Base-by-base conservation (phyloP, 2,329 filamentous ascomycete species). In the Aspergillus nomiae region DNA sequence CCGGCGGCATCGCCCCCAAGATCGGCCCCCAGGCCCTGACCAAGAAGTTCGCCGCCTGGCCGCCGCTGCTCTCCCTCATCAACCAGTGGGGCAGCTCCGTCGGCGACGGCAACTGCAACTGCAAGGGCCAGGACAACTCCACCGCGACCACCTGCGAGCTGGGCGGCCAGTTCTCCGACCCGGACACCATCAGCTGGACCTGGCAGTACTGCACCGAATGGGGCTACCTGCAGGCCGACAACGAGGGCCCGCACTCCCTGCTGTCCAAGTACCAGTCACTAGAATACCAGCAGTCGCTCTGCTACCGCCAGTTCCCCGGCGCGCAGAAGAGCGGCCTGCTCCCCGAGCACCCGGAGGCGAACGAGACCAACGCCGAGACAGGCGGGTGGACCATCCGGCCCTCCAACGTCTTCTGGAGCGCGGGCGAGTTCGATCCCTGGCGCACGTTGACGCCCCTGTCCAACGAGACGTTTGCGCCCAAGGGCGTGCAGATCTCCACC, bases 151-250 rank as follows among this genome's bases (percentile, higher is more conserved):
- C 74, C 2, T 84, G 82, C 65, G 69, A 79, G 32, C 66, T 84
- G 36, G 72, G 79, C 46, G 65, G 71, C 19, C 66, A 63, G 9
- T 71, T 76, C 48, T 67, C 68, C 3, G 75, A 80, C 4, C 76
- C 82, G 0, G 65, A 74, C 10, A 67, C 63, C 2, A 81, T 84
- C 64, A 71, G 73, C 57, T 85, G 82, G 82, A 79, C 74, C 0
- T 85, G 82, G 82, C 83, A 86, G 67, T 83, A 81, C 68, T 86
- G 84, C 71, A 83, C 80, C 2, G 77, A 86, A 69, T 85, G 80
- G 80, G 84, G 83, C 10, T 85, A 76, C 70, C 82, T 80, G 69
- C 81, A 83, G 69, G 76, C 76, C 58, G 78, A 81, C 38, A 86
- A 86, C 67, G 69, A 80, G 1, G 82, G 82, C 19, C 69, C 74